Evolutionary conservation across 129 eudicot genomes (phyloP), one percentile per base, ranked within the genome.

Genomic region (Flaveria trinervia): DNA sequence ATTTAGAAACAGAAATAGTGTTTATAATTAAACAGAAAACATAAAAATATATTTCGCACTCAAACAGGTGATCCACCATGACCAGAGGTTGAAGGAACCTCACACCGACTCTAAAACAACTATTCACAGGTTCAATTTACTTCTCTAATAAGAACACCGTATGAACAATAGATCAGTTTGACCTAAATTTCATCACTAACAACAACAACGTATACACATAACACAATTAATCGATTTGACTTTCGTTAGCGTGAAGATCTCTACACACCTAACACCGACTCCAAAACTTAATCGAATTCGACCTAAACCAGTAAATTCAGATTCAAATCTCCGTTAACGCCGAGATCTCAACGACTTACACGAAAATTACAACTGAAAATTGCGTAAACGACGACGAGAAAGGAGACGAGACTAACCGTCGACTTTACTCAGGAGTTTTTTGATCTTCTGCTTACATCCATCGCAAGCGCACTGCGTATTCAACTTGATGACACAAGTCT

Each of bases 381-480:
- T 15, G 16, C 60, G 20, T 12, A 33, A 52, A 1, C 9, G 5
- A 50, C 20, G 12, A 15, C 6, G n/a, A 22, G 44, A 5, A 60
- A 5, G 10, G 23, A 13, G 23, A 55, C 13, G 14, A 9, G 44
- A 81, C 70, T 73, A 72, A 92, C 98, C 98, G 36, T 92, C 98
- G 77, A 92, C 86, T 81, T 92, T 92, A 83, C 73, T 82, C 78
- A 92, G 46, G 5, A 83, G 71, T 72, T 90, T 92, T 72, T 77
- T 90, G 41, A 92, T 90, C 70, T 90, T 92, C 62, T 89, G 92
- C 76, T 80, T 88, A 59, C 98, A 92, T 1, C 98, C 98, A 80
- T 90, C 94, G 73, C 98, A 92, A 77, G 84, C 76, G 62, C 87
- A 84, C 78, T 91, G 93, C 85, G 85, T 88, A 69, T 82, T 92